Evolutionary conservation across 371 early-diverging fungal genomes (phyloP), one percentile per base, ranked within the genome.

Genomic region (Batrachochytrium dendrobatidis): DNA sequence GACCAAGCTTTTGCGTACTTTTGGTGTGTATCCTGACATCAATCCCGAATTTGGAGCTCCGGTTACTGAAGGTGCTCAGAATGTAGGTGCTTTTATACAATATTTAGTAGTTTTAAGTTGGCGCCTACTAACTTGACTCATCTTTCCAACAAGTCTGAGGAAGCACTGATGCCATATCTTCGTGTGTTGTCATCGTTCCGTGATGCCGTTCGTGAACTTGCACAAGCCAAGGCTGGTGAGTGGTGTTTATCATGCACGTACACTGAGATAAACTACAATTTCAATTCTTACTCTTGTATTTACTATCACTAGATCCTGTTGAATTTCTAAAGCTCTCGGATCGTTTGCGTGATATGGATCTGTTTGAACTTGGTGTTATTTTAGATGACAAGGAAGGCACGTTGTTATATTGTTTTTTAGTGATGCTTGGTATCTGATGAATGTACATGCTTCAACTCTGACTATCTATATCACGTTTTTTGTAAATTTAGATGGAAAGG

Each of bases 311-410:
- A 69, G 71, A 66, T 1, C 71, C 76, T 54, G 79, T 75, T 43
- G 84, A 88, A 43, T 71, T 94, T 66, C 71, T 97, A 46, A 70
- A 68, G 17, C 65, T 91, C 29, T 87, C 89, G 65, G 98, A 97
- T 74, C 75, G 76, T 65, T 63, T 97, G 51, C 87, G 98, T 53
- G 95, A 97, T 71, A 79, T 81, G 12, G 89, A 89, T 35, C 73
- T 94, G 53, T 85, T 87, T 7, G 85, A 88, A 15, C 77, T 94
- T 25, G 92, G 94, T 34, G 90, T 97, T 6, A 74, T 85, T 1
- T 73, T 97, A 56, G 98, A 95, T 63, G 98, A 97, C 68, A 88
- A 89, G 61, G 94, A 92, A 61, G 76, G 70, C 66, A 39, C 10
- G 54, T 24, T 17, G 22, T 52, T 26, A 17, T 1, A 12, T 26